These are phyloP conservation scores for Closterium sp. DNA, from an alignment of 139 green algal species.

Conservation along the genomic window DNA sequence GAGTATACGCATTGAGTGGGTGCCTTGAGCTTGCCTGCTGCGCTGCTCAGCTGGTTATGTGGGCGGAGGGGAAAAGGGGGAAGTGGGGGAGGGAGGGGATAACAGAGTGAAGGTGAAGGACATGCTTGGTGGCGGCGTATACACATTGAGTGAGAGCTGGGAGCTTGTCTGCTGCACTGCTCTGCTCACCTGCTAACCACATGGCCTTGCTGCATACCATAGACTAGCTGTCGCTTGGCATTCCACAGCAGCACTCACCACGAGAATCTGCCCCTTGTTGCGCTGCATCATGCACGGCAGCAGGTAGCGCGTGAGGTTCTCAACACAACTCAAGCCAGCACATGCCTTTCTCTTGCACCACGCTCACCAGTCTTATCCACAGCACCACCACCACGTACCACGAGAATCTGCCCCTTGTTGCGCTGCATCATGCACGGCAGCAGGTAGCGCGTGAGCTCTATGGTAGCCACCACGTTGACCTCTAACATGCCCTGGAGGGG, in stretches of 20 bases:
- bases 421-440: no score
- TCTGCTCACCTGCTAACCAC: conserved; percentile 46
- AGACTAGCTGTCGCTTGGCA: no score
- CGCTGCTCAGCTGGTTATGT: conserved; percentile 49
- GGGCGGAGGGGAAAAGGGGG: no score
- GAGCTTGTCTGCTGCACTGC: conserved; percentile 28
- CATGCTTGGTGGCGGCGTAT: conserved; percentile 23
- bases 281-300: conserved; percentile 21
- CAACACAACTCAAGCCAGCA: no score
- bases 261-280: conserved; percentile 6
- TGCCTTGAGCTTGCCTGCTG: conserved; percentile 17
- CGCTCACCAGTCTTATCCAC: no score
- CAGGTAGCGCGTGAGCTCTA: conserved; percentile 20
- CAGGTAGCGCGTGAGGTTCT: no score
- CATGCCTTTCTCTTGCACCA: no score
- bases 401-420: no score
- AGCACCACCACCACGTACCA: no score
- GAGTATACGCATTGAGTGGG: conserved; percentile 30
- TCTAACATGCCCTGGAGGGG: conserved; percentile 15
- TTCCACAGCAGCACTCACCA: conserved; percentile 1
- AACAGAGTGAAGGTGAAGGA: background rate
- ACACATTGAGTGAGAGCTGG: conserved; percentile 13
- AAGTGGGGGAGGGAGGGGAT: no score
- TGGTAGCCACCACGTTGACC: conserved; percentile 29
- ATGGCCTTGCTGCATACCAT: no score